Conservation (phyloP, 768 basidiomycete species). For the Sutorius australiensis region DNA sequence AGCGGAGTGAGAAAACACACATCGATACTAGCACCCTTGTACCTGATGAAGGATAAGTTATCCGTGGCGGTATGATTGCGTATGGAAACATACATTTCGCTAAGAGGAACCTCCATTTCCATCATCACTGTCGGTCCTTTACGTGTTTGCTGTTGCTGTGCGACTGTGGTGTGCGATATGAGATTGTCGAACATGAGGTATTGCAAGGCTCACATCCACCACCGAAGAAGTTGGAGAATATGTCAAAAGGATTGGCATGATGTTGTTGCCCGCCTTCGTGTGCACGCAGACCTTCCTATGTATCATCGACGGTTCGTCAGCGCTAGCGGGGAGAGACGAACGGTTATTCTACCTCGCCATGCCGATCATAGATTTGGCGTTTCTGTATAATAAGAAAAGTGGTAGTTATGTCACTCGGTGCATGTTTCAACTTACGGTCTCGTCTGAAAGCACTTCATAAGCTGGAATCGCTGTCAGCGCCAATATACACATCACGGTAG, state of each 20-base stretch:
- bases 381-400: constrained; percentile 49
- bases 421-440: constrained; percentile 47
- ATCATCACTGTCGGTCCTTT: constrained; percentile 72
- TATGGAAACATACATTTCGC: constrained; percentile 62
- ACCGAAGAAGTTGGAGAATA: constrained; percentile 92
- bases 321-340: background rate
- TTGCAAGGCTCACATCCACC: constrained; percentile 57
- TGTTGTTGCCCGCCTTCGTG: constrained; percentile 81
- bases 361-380: constrained; percentile 89
- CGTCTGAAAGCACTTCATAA: constrained; percentile 92
- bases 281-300: constrained; percentile 84
- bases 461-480: constrained; percentile 42
- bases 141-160: constrained; percentile 55
- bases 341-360: constrained; percentile 66
- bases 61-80: background rate
- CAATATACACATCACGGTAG: background rate
- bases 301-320: constrained; percentile 11
- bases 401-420: background rate
- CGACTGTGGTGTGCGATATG: constrained; percentile 11
- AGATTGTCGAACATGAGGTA: background rate
- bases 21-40: constrained; percentile 83
- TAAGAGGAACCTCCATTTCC: constrained; percentile 82
- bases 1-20: constrained; percentile 35
- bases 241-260: constrained; percentile 86
- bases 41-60: constrained; percentile 41